Base-by-base conservation (phyloP, 768 basidiomycete species). In the Tulasnella sp. region DNA sequence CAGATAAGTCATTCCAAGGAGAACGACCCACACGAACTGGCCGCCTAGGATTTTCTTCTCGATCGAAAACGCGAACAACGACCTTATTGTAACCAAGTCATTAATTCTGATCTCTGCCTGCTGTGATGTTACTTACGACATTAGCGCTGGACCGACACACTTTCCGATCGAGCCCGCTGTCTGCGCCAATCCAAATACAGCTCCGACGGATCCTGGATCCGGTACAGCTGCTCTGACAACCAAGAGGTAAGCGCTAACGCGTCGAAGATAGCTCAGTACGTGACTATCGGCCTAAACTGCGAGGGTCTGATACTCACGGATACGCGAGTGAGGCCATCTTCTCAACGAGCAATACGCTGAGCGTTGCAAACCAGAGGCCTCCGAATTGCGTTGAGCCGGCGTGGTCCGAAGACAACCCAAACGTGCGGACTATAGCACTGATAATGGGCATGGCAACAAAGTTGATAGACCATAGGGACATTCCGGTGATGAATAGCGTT, bases 61-160 rank as follows among this genome's bases (percentile, higher is more conserved):
- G 24, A 80, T 62, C n/a, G 79, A 80, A 31, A 76, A 40, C 12
- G 79, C 79, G 38, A 80, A 80, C 48, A 80, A n/a, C 1, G 79
- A 80, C 16, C 79, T 80, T 52, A 62, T 27, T 27, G 2, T 68
- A 68, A 18, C 6, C 34, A 31, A 31, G 31, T 36, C 34, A 34
- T 27, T 68, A 68, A 68, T 36, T 0, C 18, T 14, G 27, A 4
- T 19, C 62, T 16, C 21, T 16, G 16, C 10, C 4, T 68, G 10
- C 2, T 31, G 27, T 36, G 5, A 34, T 10, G 36, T 19, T 12
- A 68, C 62, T 68, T 36, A 68, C 62, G 62, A 68, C 62, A 68
- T 68, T 4, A 68, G 36, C 62, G 62, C 62, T 36, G 62, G 62
- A 14, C 27, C 31, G 27, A 68, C 14, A 27, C 62, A 68, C 34